phyloP scores from a whole-genome alignment of 73 alveolate genomes.

The Paramecium octaurelia region DNA sequence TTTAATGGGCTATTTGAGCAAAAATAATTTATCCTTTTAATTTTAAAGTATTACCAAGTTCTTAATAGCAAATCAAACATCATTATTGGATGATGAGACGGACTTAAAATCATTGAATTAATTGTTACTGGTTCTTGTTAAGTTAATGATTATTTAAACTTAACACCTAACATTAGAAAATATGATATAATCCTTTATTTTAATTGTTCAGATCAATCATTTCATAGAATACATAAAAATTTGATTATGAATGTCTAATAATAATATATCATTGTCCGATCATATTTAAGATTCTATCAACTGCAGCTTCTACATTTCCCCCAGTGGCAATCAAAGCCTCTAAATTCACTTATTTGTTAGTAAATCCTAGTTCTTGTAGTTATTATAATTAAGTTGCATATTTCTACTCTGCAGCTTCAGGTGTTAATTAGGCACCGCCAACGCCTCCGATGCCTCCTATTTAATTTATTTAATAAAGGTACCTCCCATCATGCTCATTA shows the following conservation, averaged over 20 bases:
- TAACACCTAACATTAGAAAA: too few species aligned
- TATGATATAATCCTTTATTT: too few species aligned
- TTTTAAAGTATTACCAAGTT: too few species aligned
- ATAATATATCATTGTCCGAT: constrained; percentile 57
- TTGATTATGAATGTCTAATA: not conserved
- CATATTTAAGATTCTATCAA: constrained; percentile 86
- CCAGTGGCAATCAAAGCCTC: constrained; percentile 91
- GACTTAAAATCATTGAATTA: too few species aligned
- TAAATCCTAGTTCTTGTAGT: constrained; percentile 96
- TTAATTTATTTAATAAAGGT: not conserved
- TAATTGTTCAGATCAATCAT: not conserved
- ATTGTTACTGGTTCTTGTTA: too few species aligned
- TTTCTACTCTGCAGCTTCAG: constrained; percentile 76
- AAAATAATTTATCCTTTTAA: too few species aligned
- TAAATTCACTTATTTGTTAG: constrained; percentile 88
- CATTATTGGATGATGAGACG: too few species aligned
- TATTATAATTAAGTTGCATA: constrained; percentile 86
- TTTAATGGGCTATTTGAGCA: too few species aligned
- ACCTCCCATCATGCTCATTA: not conserved
- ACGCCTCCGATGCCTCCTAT: constrained; percentile 56
- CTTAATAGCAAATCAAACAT: too few species aligned
- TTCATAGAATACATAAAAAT: not conserved
- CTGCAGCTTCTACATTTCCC: constrained; percentile 96
- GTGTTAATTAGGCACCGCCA: constrained; percentile 33
- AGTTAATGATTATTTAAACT: too few species aligned